Percentiles rank a stretch among this genome's conserved stretches.
Evolutionary conservation across 805 yeast genomes (phyloP).

Genomic region (Yarrowia osloensis): DNA sequence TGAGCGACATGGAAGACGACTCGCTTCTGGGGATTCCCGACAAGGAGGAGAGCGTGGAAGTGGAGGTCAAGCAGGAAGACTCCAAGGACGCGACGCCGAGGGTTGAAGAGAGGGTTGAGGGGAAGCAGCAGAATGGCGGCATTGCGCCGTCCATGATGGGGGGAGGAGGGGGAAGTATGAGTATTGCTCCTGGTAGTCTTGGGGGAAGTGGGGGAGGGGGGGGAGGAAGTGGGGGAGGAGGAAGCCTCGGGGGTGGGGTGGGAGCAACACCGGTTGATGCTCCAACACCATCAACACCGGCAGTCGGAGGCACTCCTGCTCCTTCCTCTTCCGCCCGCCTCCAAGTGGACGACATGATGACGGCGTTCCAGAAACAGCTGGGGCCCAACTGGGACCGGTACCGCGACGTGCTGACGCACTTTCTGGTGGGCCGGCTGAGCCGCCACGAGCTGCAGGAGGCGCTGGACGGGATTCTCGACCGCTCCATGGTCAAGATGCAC

Average conservation of each 20-base stretch:
- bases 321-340: conserved; percentile 43
- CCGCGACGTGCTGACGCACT: conserved; percentile 73
- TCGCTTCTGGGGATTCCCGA: conserved; percentile 32
- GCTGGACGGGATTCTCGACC: conserved; percentile 57
- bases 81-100: conserved; percentile 37
- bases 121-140: conserved; percentile 3
- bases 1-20: conserved; percentile 23
- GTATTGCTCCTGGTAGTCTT: conserved; percentile 1
- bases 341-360: conserved; percentile 66
- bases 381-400: conserved; percentile 87
- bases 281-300: background rate
- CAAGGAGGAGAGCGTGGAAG: conserved; percentile 28
- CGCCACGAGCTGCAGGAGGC: conserved; percentile 68
- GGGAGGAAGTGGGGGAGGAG: background rate
- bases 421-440: conserved; percentile 76
- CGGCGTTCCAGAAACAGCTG: conserved; percentile 67
- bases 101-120: background rate
- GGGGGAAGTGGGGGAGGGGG: background rate
- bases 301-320: conserved; percentile 1
- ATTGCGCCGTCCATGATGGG: conserved; percentile 22
- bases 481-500: conserved; percentile 61
- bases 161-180: background rate
- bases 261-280: background rate
- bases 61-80: conserved; percentile 29
- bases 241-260: background rate